Evolutionary conservation across 306 rosid genomes (phyloP).

Genomic region (Rubus parviflorus): DNA sequence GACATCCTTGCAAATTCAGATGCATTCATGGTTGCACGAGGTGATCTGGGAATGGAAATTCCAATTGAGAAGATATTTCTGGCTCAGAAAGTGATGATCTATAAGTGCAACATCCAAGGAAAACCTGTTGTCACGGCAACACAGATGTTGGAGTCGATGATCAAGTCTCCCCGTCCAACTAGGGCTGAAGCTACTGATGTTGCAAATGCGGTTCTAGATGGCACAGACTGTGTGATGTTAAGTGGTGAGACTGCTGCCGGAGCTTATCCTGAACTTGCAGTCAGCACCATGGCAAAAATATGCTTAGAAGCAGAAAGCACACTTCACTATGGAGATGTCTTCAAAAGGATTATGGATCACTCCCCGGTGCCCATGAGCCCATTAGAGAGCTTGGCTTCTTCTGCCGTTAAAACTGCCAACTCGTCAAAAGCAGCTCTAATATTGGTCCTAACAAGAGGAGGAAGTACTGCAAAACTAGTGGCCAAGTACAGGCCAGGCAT

Average conservation of each 20-base stretch:
- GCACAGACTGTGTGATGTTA: constrained; percentile 90
- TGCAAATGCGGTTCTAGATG: constrained; percentile 91
- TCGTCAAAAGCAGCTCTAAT: constrained; percentile 74
- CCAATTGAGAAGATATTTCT: constrained; percentile 97
- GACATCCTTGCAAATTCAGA: constrained; percentile 92
- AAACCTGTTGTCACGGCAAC: constrained; percentile 99
- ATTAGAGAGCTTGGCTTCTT: constrained; percentile 83
- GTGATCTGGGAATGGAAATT: constrained; percentile 99
- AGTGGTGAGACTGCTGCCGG: constrained; percentile 97
- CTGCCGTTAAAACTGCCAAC: constrained; percentile 85
- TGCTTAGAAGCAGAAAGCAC: constrained; percentile 85
- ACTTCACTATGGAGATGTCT: constrained; percentile 71
- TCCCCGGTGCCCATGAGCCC: constrained; percentile 91
- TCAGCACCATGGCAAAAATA: constrained; percentile 78
- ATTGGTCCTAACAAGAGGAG: constrained; percentile 79
- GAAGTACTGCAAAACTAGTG: constrained; percentile 89
- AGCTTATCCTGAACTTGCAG: constrained; percentile 88
- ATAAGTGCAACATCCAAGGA: constrained; percentile 98
- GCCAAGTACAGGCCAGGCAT: constrained; percentile 97
- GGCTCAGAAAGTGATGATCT: constrained; percentile 98
- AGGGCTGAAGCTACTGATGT: constrained; percentile 83
- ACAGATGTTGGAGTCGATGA: constrained; percentile 90
- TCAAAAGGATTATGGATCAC: constrained; percentile 81
- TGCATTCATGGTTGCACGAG: constrained; percentile 99
- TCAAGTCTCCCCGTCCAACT: constrained; percentile 74